Percentiles rank a stretch among this genome's conserved stretches.
Evolutionary conservation across 305 asterid genomes (phyloP).

Genomic region (Fraxinus ornus): DNA sequence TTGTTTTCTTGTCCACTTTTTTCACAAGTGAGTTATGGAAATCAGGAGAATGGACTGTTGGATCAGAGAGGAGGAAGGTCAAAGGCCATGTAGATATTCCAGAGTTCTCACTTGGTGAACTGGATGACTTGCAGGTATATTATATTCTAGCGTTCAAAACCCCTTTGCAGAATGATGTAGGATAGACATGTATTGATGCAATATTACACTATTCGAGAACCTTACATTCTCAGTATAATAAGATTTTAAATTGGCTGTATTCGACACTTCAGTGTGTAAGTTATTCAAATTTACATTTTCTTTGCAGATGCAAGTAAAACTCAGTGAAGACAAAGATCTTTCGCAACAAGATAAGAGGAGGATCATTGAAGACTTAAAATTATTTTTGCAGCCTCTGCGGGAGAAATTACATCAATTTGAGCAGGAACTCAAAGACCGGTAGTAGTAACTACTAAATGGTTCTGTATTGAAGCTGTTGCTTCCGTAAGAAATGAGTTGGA

Average conservation of each 20-base stretch:
- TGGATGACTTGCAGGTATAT: constrained; percentile 84
- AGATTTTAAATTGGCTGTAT: neutral
- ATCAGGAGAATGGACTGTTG: constrained; percentile 84
- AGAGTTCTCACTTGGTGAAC: constrained; percentile 90
- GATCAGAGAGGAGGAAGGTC: constrained; percentile 62
- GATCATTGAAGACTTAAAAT: constrained; percentile 50
- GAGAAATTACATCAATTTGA: constrained; percentile 65
- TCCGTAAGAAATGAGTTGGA: neutral
- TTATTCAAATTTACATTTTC: neutral
- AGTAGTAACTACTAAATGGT: constrained; percentile 7
- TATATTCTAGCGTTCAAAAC: neutral
- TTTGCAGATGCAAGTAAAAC: constrained; percentile 63
- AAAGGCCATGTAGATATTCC: constrained; percentile 70
- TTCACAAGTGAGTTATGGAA: constrained; percentile 1
- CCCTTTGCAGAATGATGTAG: neutral
- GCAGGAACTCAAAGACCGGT: constrained; percentile 75
- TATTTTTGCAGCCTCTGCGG: constrained; percentile 65
- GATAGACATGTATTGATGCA: neutral
- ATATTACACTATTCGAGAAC: neutral
- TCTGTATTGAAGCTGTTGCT: neutral
- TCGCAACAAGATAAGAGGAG: constrained; percentile 54
- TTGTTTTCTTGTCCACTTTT: neutral
- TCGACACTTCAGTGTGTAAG: neutral
- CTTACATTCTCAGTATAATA: neutral
- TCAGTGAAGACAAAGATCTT: constrained; percentile 64